These are phyloP conservation scores for Golubevia sp. DNA, from an alignment of 1,284 basidiomycete species.

Conservation along the genomic window DNA sequence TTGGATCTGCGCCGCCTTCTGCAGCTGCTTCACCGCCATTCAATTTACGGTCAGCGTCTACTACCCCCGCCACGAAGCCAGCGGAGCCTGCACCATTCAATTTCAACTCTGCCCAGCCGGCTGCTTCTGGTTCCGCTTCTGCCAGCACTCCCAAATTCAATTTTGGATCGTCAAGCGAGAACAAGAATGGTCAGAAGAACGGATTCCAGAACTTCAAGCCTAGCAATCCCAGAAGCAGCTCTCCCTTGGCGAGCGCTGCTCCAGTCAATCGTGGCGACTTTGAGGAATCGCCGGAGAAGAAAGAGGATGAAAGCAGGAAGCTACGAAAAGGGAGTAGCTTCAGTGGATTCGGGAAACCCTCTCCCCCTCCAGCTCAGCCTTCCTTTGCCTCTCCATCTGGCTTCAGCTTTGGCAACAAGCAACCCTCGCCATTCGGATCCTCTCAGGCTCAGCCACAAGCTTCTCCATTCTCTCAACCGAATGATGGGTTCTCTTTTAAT, in stretches of 20 bases:
- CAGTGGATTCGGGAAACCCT: background rate
- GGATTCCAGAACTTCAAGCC: slow-evolving; percentile 28
- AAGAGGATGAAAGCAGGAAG: background rate
- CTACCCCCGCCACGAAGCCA: background rate
- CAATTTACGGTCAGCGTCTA: too few species aligned
- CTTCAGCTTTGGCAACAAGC: too few species aligned
- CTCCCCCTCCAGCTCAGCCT: too few species aligned
- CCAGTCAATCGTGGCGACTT: slow-evolving; percentile 30
- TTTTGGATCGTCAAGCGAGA: background rate
- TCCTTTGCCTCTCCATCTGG: background rate
- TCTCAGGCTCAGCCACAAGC: too few species aligned
- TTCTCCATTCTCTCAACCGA: background rate
- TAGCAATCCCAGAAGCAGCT: slow-evolving; percentile 32
- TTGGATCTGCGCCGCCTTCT: background rate
- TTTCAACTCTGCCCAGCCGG: background rate
- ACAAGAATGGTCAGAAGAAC: background rate
- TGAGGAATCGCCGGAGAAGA: slow-evolving; percentile 19
- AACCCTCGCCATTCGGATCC: too few species aligned
- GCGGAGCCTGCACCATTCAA: background rate
- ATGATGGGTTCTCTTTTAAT: background rate
- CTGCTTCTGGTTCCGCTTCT: background rate
- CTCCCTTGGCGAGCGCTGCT: slow-evolving; percentile 26
- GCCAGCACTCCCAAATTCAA: background rate
- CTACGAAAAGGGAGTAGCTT: background rate
- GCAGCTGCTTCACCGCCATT: background rate